Evolutionary conservation across 441 rosid species (phyloP), one percentile per base, ranked within the genome.

Genomic region (Rhodomyrtus psidioides): DNA sequence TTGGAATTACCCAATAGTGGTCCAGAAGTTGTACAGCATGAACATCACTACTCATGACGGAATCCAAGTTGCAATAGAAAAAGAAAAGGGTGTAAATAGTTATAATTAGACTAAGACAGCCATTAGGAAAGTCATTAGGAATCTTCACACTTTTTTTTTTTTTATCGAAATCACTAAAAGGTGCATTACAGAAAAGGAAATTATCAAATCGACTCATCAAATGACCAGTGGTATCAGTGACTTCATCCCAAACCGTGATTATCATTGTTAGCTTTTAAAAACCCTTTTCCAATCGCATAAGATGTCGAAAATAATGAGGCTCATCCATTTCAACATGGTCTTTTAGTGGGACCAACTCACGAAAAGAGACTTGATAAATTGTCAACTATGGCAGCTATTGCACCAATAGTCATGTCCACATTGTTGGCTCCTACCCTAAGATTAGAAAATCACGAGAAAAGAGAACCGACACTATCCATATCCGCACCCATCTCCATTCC

Each of bases 391-490:
- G 79, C 79, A 70, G 79, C 79, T 39, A 21, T 21, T 39, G 51
- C n/a, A 21, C 79, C 51, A 39, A 39, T 39, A 24, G 79, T 39
- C 79, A 39, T 39, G 39, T 70, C n/a, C 49, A 21, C 79, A 39
- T 70, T 5, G 79, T 21, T 34, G 79, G 49, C 49, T 70, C 51
- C 79, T 21, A 21, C n/a, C 16, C 49, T 39, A 70, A 9, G 79
- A 39, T 21, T 70, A 70, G 49, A 39, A 70, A 70, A 70, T 21
- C 79, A 39, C 58, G 27, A 26, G 82, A 51, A 82, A 60, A 53
- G 70, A 84, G 88, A 62, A 83, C 90, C 89, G 91, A 91, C 91
- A 86, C 55, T 16, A 10, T 53, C 88, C 84, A 81, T 74, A 26
- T 39, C 49, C n/a, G 39, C 10, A 8, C 46, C 88, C 84, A 81